A percentile compares a stretch with the other conserved stretches of the same genome.
Conservation (phyloP, 805 yeast species). For the Saturnispora bothae region DNA sequence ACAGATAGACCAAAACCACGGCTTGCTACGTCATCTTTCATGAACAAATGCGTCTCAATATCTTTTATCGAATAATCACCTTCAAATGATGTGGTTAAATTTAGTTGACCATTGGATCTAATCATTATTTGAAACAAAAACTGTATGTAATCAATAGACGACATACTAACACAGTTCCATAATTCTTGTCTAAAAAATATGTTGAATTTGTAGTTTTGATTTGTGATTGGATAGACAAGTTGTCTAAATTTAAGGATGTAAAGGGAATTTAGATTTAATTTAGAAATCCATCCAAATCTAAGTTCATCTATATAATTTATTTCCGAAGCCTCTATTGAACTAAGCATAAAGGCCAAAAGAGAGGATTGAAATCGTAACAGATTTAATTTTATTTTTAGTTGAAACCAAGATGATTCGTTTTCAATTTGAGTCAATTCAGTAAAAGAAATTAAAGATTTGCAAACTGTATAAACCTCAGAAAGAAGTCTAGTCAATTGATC, state of each 20-base stretch:
- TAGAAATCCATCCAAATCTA: neutral
- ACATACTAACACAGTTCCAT: neutral
- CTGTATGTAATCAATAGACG: neutral
- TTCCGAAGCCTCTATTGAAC: neutral
- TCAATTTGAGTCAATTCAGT: conserved; percentile 1
- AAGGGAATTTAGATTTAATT: neutral
- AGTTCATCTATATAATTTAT: neutral
- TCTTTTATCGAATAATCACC: neutral
- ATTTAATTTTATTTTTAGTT: conserved; percentile 4
- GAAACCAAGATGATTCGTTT: conserved; percentile 5
- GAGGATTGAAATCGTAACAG: conserved; percentile 3
- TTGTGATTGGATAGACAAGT: neutral
- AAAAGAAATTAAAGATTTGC: neutral
- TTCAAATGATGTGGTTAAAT: neutral
- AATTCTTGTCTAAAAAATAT: neutral
- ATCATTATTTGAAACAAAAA: neutral
- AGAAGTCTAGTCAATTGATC: neutral
- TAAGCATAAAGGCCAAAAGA: neutral
- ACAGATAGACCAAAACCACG: too few relatives aligned
- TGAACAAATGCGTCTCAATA: too few relatives aligned
- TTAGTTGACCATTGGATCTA: neutral
- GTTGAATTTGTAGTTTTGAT: neutral
- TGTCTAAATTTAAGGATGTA: neutral
- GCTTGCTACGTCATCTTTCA: too few relatives aligned
- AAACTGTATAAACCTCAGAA: neutral